Evolutionary conservation across 2,329 filamentous ascomycete species (phyloP), one percentile per base, ranked within the genome.

Genomic region (Didymella lethalis): DNA sequence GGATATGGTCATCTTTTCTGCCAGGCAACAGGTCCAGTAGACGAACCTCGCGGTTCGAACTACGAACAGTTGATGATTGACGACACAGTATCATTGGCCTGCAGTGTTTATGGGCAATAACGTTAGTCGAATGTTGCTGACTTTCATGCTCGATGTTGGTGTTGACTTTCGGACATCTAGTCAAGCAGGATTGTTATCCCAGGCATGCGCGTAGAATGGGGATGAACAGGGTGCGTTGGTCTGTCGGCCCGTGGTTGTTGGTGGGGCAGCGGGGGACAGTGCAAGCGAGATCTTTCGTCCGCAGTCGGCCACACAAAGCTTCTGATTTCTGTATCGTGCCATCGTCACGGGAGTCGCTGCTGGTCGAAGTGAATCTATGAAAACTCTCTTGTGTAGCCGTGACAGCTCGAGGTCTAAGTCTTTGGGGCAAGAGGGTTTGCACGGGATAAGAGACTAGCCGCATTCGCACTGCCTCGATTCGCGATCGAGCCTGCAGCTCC

Each of bases 11-110:
- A 25, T 43, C 43, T 11, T 8, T 3, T 5, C 20, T 7, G 10
- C 63, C 59, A 12, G 65, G 63, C 7, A 60, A 38, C 1, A 66
- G 25, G 8, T 65, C 41, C 7, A 64, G 29, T 2, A 66, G 32
- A 14, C 63, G 61, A 2, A 64, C 63, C 29, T 64, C 41, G 26
- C 63, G 58, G 11, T 48, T 43, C 3, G 26, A 46, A 18, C 32
- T 50, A 18, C 47, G 54, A 16, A 48, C 25, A 18, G 46, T 14
- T 23, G 20, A 12, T 2, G n/a, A 4, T 26, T 32, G 26, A 31
- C n/a, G 4, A n/a, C 10, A 3, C n/a, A 16, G 7, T 14, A 20
- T 2, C 28, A 31, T 46, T 31, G 26, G 7, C 28, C 4, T 12
- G 8, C n/a, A 31, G 7, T 31, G 44, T 46, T 29, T 12, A 5